Conservation (phyloP, 1,284 basidiomycete genomes). For the Irpex rosettiformis region DNA sequence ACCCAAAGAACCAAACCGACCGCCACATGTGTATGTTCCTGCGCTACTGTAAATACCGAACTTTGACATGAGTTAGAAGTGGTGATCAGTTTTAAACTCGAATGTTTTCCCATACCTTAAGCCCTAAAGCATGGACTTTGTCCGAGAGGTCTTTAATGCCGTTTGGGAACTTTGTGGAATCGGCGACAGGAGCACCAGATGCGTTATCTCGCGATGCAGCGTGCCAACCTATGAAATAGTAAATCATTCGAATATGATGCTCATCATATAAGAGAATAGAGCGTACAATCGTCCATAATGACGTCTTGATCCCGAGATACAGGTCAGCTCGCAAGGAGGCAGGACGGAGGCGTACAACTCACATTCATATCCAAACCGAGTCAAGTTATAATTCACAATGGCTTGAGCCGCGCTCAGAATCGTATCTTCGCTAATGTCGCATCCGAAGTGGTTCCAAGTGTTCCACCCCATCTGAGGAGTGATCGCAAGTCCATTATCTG, state of each 20-base stretch:
- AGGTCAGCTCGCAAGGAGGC: background rate
- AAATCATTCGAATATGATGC: background rate
- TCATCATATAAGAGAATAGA: background rate
- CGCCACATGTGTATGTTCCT: constrained; percentile 41
- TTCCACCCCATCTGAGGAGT: constrained; percentile 41
- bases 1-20: constrained; percentile 41
- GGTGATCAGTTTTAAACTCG: too few relatives aligned
- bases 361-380: constrained; percentile 32
- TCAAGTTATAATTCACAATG: constrained; percentile 26
- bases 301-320: constrained; percentile 23
- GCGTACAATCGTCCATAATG: constrained; percentile 33
- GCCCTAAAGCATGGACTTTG: constrained; percentile 38
- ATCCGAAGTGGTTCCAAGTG: constrained; percentile 36
- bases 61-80: constrained; percentile 17
- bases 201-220: constrained; percentile 27
- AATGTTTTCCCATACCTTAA: constrained; percentile 30
- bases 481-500: constrained; percentile 34
- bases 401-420: constrained; percentile 31
- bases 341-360: constrained; percentile 9
- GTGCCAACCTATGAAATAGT: constrained; percentile 29
- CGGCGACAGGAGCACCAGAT: constrained; percentile 30
- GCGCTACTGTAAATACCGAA: constrained; percentile 47
- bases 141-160: constrained; percentile 41
- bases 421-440: constrained; percentile 31
- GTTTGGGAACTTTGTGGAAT: constrained; percentile 40